Evolutionary conservation across 345 rosid species (phyloP), one percentile per base, ranked within the genome.

Genomic region (Trapa bicornis): DNA sequence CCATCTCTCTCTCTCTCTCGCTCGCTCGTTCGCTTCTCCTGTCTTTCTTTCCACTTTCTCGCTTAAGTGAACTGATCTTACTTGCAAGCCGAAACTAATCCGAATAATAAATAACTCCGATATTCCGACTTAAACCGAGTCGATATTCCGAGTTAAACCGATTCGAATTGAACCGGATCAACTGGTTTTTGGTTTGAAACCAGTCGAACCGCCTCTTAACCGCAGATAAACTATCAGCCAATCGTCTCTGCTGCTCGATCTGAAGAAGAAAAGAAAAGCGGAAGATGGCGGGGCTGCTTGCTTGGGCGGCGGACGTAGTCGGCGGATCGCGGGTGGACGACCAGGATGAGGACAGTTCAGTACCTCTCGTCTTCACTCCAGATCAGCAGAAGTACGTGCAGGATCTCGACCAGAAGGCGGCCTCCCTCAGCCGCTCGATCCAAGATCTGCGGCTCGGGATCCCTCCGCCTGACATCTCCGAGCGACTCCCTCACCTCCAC

Each of bases 251-350:
- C 37, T 2, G 29, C 32, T 53, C 60, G 33, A 54, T 54, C 60
- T 6, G 35, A 54, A 22, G 60, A 54, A 17, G 10, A 65, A 41
- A 41, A 17, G 37, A n/a, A 54, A 16, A 39, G 39, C 32, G 0
- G 57, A 17, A 37, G 32, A 92, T 89, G 96, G 92, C 95, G 73
- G 96, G 96, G 64, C 77, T 89, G 64, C 78, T 92, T 38, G 93
- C 91, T 16, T 92, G 98, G 96, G 98, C 98, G 48, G 96, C 98
- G 39, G 96, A 92, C 58, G 96, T 89, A 16, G 98, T 92, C 3
- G 89, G 86, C 9, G 75, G 54, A 22, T 17, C 69, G 39, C 75
- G 63, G 36, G 65, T n/a, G 41, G 76, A 73, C 54, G 84, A 80
- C 2, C 80, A 67, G 37, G 72, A 70, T 67, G 78, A 74, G 15